Conservation (phyloP, 1,139 yeast species). For the Yamadazyma pseudoaaseri region DNA sequence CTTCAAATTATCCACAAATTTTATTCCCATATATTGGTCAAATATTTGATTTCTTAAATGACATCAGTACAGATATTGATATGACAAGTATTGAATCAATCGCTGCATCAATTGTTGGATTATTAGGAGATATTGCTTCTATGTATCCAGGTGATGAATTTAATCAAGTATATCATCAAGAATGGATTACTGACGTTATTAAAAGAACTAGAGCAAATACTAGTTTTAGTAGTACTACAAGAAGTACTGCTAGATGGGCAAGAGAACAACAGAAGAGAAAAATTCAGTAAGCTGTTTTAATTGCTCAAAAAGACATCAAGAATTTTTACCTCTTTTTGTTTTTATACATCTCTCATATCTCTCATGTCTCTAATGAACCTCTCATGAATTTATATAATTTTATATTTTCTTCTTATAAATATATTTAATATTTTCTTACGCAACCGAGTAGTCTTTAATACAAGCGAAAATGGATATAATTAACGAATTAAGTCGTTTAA, state of each 20-base stretch:
- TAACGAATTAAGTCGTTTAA: too few species aligned
- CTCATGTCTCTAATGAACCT: slow-evolving; percentile 18
- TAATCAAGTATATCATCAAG: slow-evolving; percentile 60
- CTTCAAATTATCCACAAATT: slow-evolving; percentile 65
- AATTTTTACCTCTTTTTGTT: background rate
- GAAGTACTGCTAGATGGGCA: slow-evolving; percentile 95
- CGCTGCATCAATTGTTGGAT: slow-evolving; percentile 78
- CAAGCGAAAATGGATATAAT: too few species aligned
- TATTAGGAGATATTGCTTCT: slow-evolving; percentile 88
- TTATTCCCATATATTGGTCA: slow-evolving; percentile 64
- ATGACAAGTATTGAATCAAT: slow-evolving; percentile 62
- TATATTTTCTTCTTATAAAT: background rate
- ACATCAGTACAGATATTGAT: slow-evolving; percentile 58
- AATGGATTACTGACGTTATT: slow-evolving; percentile 78
- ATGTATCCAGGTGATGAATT: slow-evolving; percentile 79
- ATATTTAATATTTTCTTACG: background rate
- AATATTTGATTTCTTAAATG: slow-evolving; percentile 67
- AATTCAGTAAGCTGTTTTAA: background rate
- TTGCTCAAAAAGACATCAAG: background rate
- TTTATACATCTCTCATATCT: slow-evolving; percentile 1
- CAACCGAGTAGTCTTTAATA: too few species aligned
- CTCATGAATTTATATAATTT: slow-evolving; percentile 8
- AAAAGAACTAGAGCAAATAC: slow-evolving; percentile 68
- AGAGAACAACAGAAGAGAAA: slow-evolving; percentile 73
- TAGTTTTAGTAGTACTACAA: slow-evolving; percentile 61